Evolutionary conservation across 2,329 filamentous ascomycete genomes (phyloP).

Genomic region (Trichoderma sp.): DNA sequence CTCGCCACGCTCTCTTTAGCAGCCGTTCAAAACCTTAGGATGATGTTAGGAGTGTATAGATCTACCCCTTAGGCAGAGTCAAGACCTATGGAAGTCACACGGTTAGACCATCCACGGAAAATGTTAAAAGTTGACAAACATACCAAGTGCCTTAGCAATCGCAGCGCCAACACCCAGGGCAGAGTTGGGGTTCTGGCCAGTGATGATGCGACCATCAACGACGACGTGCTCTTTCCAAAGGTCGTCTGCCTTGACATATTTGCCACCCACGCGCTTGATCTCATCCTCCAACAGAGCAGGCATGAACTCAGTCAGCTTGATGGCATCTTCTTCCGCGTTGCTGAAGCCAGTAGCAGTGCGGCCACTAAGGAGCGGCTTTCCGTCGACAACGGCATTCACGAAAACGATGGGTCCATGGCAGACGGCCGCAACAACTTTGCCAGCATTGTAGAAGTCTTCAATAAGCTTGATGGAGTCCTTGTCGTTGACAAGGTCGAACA

Average conservation of each 20-base stretch:
- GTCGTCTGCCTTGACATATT: conserved; percentile 51
- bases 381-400: background rate
- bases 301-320: background rate
- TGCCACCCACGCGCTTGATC: conserved; percentile 45
- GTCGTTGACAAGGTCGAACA: background rate
- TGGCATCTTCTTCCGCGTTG: conserved; percentile 51
- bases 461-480: background rate
- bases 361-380: background rate
- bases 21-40: background rate
- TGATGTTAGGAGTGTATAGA: background rate
- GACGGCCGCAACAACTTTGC: background rate
- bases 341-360: conserved; percentile 53
- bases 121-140: background rate
- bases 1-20: background rate
- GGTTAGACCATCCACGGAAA: background rate
- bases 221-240: conserved; percentile 45
- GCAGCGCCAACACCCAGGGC: conserved; percentile 45
- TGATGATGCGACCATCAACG: conserved; percentile 48
- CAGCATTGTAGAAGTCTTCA: background rate
- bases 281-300: conserved; percentile 45
- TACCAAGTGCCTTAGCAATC: background rate
- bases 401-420: background rate
- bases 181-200: conserved; percentile 51
- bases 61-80: background rate
- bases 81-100: background rate